Evolutionary conservation across 768 basidiomycete genomes (phyloP), one percentile per base, ranked within the genome.

Genomic region (Grammothele lineata): DNA sequence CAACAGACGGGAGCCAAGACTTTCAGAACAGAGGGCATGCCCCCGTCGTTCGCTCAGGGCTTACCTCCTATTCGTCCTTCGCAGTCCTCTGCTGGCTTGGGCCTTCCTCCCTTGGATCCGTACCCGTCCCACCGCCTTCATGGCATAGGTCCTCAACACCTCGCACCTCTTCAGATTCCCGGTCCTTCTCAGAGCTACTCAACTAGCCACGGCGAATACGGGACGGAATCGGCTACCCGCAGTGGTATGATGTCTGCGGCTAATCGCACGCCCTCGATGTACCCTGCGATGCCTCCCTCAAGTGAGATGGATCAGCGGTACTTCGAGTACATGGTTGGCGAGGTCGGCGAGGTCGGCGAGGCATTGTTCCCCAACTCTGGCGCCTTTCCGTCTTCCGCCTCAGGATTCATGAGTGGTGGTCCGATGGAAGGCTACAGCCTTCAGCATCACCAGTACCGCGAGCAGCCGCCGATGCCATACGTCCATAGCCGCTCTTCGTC

Each of bases 1-100:
- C 72, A 73, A 48, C 49, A 48, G 18, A 26, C 21, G 7, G 40
- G n/a, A n/a, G n/a, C n/a, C n/a, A n/a, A n/a, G n/a, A n/a, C n/a
- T n/a, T n/a, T n/a, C n/a, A n/a, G n/a, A n/a, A n/a, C n/a, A n/a
- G n/a, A n/a, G n/a, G 44, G 35, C 18, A 23, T 41, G 2, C 44
- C 43, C 6, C 38, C 44, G 8, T 30, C 43, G 19, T 53, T 53
- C 40, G 38, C 44, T 2, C 38, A 38, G 47, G 50, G 41, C 10
- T 30, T 53, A 5, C 47, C 51, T 8, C 45, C 51, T n/a, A 37
- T 52, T 17, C 40, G 45, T n/a, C 22, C 40, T 15, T 27, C 32
- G 3, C 48, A 39, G 22, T 2, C 37, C 5, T 15, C n/a, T 33
- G 1, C 24, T 17, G 24, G 38, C 19, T 7, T 30, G 19, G 46